Conservation (phyloP, 1,284 basidiomycete genomes). For the Pseudozyma tsukubaensis region DNA sequence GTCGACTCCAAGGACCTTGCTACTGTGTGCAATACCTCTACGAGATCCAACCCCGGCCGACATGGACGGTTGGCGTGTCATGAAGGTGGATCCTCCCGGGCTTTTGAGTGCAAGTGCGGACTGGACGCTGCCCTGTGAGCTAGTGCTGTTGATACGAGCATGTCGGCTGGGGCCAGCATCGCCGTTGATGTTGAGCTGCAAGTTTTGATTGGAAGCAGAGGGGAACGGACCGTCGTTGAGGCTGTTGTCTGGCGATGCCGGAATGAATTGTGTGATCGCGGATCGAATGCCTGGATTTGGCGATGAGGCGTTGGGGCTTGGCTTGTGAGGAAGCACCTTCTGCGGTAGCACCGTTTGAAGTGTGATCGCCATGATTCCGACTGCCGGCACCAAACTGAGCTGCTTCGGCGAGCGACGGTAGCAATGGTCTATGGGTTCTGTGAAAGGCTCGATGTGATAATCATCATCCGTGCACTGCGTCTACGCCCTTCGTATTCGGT, state of each 20-base stretch:
- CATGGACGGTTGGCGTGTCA: constrained; percentile 17
- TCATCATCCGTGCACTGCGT: too few relatives aligned
- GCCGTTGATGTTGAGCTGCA: not conserved
- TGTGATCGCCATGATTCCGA: constrained; percentile 32
- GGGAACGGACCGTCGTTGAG: not conserved
- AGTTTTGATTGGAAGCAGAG: not conserved
- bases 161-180: not conserved
- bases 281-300: constrained; percentile 44
- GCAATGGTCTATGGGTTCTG: not conserved
- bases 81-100: not conserved
- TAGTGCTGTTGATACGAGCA: constrained; percentile 5
- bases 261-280: constrained; percentile 45
- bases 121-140: constrained; percentile 11
- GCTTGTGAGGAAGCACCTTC: constrained; percentile 39
- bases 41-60: constrained; percentile 32
- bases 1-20: constrained; percentile 31
- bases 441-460: not conserved
- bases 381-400: not conserved
- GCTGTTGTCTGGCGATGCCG: constrained; percentile 35
- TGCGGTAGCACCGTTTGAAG: constrained; percentile 38
- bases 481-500: too few relatives aligned
- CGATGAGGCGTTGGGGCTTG: constrained; percentile 32
- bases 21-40: constrained; percentile 45
- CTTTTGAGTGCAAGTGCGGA: not conserved
- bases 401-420: not conserved